These are phyloP conservation scores for Amaranthus cruentus DNA, from an alignment of 148 eudicot species.

Conservation along the genomic window DNA sequence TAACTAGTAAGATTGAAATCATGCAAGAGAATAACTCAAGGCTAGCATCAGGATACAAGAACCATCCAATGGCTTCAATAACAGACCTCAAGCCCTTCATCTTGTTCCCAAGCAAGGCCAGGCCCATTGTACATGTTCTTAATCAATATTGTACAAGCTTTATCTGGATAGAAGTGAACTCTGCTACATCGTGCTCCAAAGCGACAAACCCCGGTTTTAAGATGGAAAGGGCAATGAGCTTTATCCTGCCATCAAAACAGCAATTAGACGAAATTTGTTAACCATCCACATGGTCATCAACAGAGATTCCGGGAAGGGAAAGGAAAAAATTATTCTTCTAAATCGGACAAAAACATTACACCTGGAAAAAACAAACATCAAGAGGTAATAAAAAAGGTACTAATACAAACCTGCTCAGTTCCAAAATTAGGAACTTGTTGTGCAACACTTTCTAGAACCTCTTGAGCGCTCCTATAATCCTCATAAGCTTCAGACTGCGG, in stretches of 20 bases:
- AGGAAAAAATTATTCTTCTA: neutral
- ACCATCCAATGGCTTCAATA: constrained; percentile 70
- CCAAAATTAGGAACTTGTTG: constrained; percentile 95
- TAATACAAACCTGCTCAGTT: constrained; percentile 70
- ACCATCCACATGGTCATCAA: neutral
- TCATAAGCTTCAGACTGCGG: constrained; percentile 85
- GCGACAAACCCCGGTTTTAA: constrained; percentile 95
- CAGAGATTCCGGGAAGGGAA: neutral
- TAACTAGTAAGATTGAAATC: neutral
- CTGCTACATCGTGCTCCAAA: constrained; percentile 86
- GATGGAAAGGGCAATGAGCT: constrained; percentile 97
- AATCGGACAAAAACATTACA: neutral
- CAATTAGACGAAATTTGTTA: neutral
- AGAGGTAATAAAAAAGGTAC: neutral
- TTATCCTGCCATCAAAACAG: constrained; percentile 66
- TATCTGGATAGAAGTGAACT: constrained; percentile 91
- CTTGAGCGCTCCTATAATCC: constrained; percentile 54
- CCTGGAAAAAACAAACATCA: neutral
- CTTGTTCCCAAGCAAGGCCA: constrained; percentile 94
- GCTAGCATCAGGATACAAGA: constrained; percentile 69
- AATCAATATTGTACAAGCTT: constrained; percentile 80
- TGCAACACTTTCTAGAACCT: constrained; percentile 73
- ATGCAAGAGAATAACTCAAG: constrained; percentile 8
- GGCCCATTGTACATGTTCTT: constrained; percentile 95
- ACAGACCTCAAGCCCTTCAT: constrained; percentile 99